Evolutionary conservation across 1,284 basidiomycete genomes (phyloP).

Genomic region (Ganoderma boninense): DNA sequence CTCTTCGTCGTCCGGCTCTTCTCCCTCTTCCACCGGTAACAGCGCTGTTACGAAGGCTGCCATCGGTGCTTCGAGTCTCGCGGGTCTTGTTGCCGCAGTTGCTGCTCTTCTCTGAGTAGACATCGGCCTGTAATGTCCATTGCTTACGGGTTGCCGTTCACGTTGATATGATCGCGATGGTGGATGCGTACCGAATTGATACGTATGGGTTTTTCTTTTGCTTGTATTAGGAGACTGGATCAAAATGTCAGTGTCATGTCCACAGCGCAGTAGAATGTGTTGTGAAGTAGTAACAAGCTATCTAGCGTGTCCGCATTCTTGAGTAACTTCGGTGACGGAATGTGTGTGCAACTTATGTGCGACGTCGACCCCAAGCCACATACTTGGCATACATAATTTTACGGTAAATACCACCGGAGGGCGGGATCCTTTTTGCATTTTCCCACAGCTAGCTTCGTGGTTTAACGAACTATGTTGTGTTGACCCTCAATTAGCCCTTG

Average conservation of each 20-base stretch:
- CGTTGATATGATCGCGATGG: neutral
- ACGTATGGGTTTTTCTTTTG: neutral
- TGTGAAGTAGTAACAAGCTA: too few species aligned
- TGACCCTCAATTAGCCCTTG: too few species aligned
- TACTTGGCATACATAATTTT: too few species aligned
- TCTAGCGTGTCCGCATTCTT: too few species aligned
- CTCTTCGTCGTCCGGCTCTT: constrained; percentile 13
- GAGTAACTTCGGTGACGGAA: too few species aligned
- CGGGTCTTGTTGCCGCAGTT: constrained; percentile 31
- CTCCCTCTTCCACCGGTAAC: constrained; percentile 26
- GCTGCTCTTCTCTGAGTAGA: constrained; percentile 31
- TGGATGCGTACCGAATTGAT: neutral
- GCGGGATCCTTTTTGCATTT: too few species aligned
- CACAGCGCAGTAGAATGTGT: neutral
- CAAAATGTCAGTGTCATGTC: neutral
- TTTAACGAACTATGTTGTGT: too few species aligned
- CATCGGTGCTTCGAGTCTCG: constrained; percentile 34
- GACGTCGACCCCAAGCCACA: too few species aligned
- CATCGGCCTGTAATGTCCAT: neutral
- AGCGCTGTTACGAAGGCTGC: constrained; percentile 28
- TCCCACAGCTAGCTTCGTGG: too few species aligned
- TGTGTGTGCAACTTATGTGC: too few species aligned
- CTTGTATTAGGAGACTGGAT: neutral
- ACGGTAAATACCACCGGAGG: too few species aligned
- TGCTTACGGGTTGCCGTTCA: neutral